These are phyloP conservation scores for Hygrophorus pudorinus DNA, from an alignment of 768 basidiomycete genomes.

Conservation along the genomic window DNA sequence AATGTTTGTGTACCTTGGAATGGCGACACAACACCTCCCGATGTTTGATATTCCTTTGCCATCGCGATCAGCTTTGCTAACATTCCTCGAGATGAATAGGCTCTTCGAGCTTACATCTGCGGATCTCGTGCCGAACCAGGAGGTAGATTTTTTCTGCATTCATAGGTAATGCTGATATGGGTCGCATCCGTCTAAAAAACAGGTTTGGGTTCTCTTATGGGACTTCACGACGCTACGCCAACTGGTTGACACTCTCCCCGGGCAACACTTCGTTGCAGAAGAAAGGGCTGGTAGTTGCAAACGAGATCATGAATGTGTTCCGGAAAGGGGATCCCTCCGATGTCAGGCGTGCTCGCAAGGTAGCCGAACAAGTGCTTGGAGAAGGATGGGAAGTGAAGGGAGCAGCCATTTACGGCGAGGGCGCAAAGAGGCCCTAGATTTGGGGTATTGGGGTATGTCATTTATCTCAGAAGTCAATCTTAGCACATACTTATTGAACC, in stretches of 20 bases:
- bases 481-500: slow-evolving; percentile 1
- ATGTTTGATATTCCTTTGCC: slow-evolving; percentile 35
- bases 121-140: slow-evolving; percentile 85
- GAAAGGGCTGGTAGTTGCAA: slow-evolving; percentile 61
- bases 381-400: slow-evolving; percentile 75
- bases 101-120: slow-evolving; percentile 68
- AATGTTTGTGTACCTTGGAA: slow-evolving; percentile 84
- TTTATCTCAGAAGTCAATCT: background rate
- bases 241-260: slow-evolving; percentile 63
- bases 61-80: background rate
- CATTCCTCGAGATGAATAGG: slow-evolving; percentile 46
- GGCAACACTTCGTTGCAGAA: slow-evolving; percentile 79
- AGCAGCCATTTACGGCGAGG: slow-evolving; percentile 60
- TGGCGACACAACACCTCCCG: slow-evolving; percentile 78
- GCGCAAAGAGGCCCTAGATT: slow-evolving; percentile 43
- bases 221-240: slow-evolving; percentile 78
- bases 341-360: slow-evolving; percentile 49
- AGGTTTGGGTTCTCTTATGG: slow-evolving; percentile 71
- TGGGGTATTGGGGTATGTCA: slow-evolving; percentile 68
- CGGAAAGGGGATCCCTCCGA: slow-evolving; percentile 44
- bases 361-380: slow-evolving; percentile 80
- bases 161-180: no score
- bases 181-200: no score
- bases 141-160: slow-evolving; percentile 15
- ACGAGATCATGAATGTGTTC: slow-evolving; percentile 90